Evolutionary conservation across 352 stramenopile species (phyloP), one percentile per base, ranked within the genome.

Genomic region (Peronospora destructor): DNA sequence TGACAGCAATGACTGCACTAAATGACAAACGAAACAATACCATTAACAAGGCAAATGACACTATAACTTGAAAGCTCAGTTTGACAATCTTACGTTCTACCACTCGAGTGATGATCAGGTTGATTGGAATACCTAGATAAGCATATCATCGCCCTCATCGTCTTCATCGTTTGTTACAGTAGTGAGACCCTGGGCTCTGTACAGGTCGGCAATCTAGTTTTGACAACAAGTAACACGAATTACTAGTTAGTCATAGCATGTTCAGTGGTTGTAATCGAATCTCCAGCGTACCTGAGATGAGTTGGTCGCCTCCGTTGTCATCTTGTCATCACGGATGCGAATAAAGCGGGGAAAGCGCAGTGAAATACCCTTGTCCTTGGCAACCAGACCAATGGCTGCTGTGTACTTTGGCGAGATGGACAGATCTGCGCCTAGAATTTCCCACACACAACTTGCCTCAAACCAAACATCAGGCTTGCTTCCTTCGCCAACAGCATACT

Each of bases 301-400:
- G 1, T 68, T 97, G 6, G 97, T 99, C 8, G 96, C 96, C 38
- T 98, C 71, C 25, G 96, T 91, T 3, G 94, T 84, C 23, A 85
- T 79, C 78, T 99, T 99, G 80, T 99, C 97, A 9, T 97, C 86
- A 23, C 97, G 87, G 37, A 98, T 80, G 25, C 96, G 91, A 57
- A 99, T 86, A 66, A 99, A 98, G 12, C 97, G 87, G 35, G 97
- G 97, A 72, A 99, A 99, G 11, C 97, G 93, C 43, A 99, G 73
- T 5, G 95, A 97, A 64, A 99, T 99, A 17, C 96, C 96, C 57
- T 96, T 94, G 32, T 93, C 91, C 34, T 86, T 79, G 13, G 75
- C 75, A 6, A 97, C 82, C 14, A 95, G 78, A 2, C 89, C 92
- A 23, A 97, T 91, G 1, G 94, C 97, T 8, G 94, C 96, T 25